phyloP scores from a whole-genome alignment of 352 stramenopile genomes.

The Phytophthora idaei region DNA sequence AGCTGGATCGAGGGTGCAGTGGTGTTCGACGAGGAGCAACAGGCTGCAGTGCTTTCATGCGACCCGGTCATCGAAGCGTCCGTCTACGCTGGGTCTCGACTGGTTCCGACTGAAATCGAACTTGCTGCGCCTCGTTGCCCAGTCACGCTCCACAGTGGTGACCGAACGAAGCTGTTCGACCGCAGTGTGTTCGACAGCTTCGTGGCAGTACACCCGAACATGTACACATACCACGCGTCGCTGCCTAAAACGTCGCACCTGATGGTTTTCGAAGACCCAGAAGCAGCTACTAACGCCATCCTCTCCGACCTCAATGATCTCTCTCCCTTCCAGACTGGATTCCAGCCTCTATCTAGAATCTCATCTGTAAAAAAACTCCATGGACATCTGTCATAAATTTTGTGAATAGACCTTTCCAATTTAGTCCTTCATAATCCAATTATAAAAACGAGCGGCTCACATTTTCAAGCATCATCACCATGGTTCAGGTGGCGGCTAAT shows the following conservation, averaged over 20 bases:
- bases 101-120: slow-evolving; percentile 34
- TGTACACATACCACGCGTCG: slow-evolving; percentile 16
- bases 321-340: neutral
- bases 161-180: slow-evolving; percentile 23
- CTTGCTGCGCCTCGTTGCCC: slow-evolving; percentile 30
- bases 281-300: slow-evolving; percentile 35
- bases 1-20: slow-evolving; percentile 46
- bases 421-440: slow-evolving; percentile 6
- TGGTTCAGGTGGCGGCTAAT: slow-evolving; percentile 29
- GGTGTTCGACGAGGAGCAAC: slow-evolving; percentile 36
- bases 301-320: slow-evolving; percentile 24
- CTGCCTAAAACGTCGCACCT: slow-evolving; percentile 43
- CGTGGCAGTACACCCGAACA: slow-evolving; percentile 1
- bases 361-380: slow-evolving; percentile 15
- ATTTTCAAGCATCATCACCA: slow-evolving; percentile 19
- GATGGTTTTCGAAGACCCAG: slow-evolving; percentile 55
- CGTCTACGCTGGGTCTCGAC: slow-evolving; percentile 34
- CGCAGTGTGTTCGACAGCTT: slow-evolving; percentile 15
- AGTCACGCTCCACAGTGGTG: slow-evolving; percentile 37
- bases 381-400: neutral
- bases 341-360: neutral
- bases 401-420: slow-evolving; percentile 12
- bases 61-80: slow-evolving; percentile 52
- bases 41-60: slow-evolving; percentile 32
- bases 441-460: slow-evolving; percentile 28